A percentile compares a stretch with the other conserved stretches of the same genome.
These are phyloP conservation scores for Juncus effusus DNA, from an alignment of 176 grass and related monocot species.

Conservation along the genomic window DNA sequence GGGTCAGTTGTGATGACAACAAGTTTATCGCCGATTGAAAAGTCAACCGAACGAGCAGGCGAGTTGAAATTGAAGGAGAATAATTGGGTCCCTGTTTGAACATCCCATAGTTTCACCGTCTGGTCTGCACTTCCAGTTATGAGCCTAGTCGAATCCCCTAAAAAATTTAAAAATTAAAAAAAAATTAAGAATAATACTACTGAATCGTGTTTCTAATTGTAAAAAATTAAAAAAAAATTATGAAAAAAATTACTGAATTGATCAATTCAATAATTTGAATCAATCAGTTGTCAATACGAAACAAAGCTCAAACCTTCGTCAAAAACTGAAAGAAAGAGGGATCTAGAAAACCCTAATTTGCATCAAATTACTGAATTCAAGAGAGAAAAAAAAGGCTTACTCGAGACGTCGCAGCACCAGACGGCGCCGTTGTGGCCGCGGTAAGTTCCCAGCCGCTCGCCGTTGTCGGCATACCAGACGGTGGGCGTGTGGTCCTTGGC, in stretches of 20 bases:
- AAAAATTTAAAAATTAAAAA: not conserved
- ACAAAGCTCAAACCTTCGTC: not conserved
- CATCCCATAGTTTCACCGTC: slow-evolving; percentile 84
- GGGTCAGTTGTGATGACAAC: slow-evolving; percentile 71
- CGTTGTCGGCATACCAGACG: slow-evolving; percentile 81
- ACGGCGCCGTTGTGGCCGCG: slow-evolving; percentile 97
- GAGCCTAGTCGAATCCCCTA: slow-evolving; percentile 62
- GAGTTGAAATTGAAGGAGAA: slow-evolving; percentile 77
- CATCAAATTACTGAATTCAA: too few species aligned
- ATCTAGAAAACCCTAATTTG: too few species aligned
- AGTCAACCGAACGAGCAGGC: slow-evolving; percentile 66
- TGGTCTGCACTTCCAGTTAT: slow-evolving; percentile 74
- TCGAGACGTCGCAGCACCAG: slow-evolving; percentile 83
- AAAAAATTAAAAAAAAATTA: too few species aligned
- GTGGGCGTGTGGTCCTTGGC: slow-evolving; percentile 91
- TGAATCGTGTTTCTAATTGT: too few species aligned
- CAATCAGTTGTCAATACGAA: not conserved
- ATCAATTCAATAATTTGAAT: not conserved
- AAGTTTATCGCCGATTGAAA: slow-evolving; percentile 59
- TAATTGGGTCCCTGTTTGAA: slow-evolving; percentile 58
- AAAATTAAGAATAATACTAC: too few species aligned
- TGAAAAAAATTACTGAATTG: not conserved
- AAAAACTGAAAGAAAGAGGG: not conserved
- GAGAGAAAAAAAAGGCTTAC: slow-evolving; percentile 10
- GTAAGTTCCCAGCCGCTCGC: slow-evolving; percentile 75